Conservation (phyloP, 225 moss, liverwort and hornwort species). For the Thuidium tamariscinum region DNA sequence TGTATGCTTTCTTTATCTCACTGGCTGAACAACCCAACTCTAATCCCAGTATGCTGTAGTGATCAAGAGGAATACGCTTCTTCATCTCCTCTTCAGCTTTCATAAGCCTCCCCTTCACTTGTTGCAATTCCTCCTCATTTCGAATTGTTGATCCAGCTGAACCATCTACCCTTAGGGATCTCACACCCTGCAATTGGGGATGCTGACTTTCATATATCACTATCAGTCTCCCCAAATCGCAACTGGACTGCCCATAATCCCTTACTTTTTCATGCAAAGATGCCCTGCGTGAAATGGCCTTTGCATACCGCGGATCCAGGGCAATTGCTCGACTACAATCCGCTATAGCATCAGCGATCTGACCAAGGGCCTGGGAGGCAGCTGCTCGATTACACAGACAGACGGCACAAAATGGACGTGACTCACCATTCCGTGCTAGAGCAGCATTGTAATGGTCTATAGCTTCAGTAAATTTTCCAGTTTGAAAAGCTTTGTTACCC, state of each 20-base stretch:
- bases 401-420: conserved; percentile 91
- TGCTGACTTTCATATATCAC: conserved; percentile 45
- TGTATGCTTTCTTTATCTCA: conserved; percentile 91
- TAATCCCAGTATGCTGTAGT: conserved; percentile 83
- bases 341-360: conserved; percentile 86
- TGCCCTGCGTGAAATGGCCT: conserved; percentile 93
- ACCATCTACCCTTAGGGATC: not conserved
- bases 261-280: conserved; percentile 80
- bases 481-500: conserved; percentile 85
- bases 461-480: conserved; percentile 68
- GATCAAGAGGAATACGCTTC: conserved; percentile 77
- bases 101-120: conserved; percentile 47
- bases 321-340: conserved; percentile 97
- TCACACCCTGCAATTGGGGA: conserved; percentile 5
- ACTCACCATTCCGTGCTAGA: conserved; percentile 83
- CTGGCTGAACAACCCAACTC: conserved; percentile 56
- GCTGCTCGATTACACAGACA: conserved; percentile 94
- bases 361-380: conserved; percentile 85
- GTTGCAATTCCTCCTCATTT: conserved; percentile 43
- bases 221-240: conserved; percentile 65
- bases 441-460: conserved; percentile 86
- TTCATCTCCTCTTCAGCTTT: conserved; percentile 91
- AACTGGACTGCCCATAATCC: conserved; percentile 70
- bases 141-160: too few species aligned
- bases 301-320: conserved; percentile 80